These are phyloP conservation scores for Auricularia auricula-judae DNA, from an alignment of 768 basidiomycete species.

Conservation along the genomic window DNA sequence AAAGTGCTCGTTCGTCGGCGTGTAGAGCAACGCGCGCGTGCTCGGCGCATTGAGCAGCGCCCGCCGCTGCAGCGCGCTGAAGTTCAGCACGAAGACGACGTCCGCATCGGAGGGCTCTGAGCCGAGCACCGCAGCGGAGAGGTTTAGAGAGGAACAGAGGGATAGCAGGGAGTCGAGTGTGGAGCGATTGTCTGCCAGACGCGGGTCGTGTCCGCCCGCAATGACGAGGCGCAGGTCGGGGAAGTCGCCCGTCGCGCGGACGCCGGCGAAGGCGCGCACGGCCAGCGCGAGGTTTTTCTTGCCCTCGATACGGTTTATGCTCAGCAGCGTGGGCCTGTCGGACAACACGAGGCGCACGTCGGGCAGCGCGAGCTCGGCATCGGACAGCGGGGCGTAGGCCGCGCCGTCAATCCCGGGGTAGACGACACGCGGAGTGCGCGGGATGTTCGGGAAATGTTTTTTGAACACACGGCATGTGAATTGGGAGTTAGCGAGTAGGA, in stretches of 20 bases:
- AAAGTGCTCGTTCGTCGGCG: conserved; percentile 92
- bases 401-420: conserved; percentile 87
- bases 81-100: conserved; percentile 69
- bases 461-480: conserved; percentile 81
- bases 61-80: conserved; percentile 73
- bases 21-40: conserved; percentile 77
- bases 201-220: conserved; percentile 85
- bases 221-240: conserved; percentile 57
- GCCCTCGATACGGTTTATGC: conserved; percentile 88
- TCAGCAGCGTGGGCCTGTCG: conserved; percentile 62
- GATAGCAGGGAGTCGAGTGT: conserved; percentile 42
- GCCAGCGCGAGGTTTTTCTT: conserved; percentile 90
- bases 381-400: conserved; percentile 39
- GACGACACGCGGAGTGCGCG: conserved; percentile 58
- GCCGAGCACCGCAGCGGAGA: background rate
- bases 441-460: conserved; percentile 61
- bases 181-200: conserved; percentile 71
- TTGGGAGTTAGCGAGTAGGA: conserved; percentile 81
- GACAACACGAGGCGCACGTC: background rate
- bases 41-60: conserved; percentile 58
- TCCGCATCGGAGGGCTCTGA: conserved; percentile 7
- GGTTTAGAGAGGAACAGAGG: background rate
- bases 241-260: conserved; percentile 12
- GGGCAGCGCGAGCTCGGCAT: background rate
- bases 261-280: conserved; percentile 52